These are phyloP conservation scores for Metarhizium guizhouense DNA, from an alignment of 2,329 filamentous ascomycete species.

Conservation along the genomic window DNA sequence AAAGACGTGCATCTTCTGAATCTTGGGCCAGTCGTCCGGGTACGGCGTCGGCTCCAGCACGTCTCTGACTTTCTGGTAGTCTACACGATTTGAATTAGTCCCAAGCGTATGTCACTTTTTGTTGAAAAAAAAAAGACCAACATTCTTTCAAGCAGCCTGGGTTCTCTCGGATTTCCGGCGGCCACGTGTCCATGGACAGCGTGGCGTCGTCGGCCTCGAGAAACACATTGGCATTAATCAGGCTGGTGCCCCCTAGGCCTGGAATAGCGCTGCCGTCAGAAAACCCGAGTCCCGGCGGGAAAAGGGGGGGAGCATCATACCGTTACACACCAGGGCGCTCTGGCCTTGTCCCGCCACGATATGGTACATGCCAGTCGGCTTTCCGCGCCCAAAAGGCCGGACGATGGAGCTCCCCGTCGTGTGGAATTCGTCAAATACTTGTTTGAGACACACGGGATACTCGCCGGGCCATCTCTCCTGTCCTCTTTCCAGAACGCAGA, in stretches of 20 bases:
- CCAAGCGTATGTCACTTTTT: too few species aligned
- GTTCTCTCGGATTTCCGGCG: constrained; percentile 40
- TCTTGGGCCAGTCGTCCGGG: constrained; percentile 45
- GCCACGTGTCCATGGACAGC: constrained; percentile 47
- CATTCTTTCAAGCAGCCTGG: constrained; percentile 36
- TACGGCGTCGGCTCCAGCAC: constrained; percentile 53
- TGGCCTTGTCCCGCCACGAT: constrained; percentile 54
- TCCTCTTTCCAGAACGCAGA: constrained; percentile 57
- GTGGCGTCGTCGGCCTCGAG: constrained; percentile 48
- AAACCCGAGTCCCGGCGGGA: not conserved
- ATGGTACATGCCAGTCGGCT: constrained; percentile 55
- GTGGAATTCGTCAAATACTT: constrained; percentile 44
- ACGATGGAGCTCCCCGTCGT: constrained; percentile 39
- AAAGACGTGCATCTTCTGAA: constrained; percentile 50
- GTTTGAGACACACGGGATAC: constrained; percentile 41
- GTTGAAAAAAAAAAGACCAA: constrained; percentile 25
- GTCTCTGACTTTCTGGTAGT: constrained; percentile 45
- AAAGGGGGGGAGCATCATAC: not conserved
- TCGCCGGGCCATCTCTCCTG: constrained; percentile 59
- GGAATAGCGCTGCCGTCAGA: constrained; percentile 1
- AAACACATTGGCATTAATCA: constrained; percentile 62
- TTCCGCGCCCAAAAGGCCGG: constrained; percentile 31
- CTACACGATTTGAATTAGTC: constrained; percentile 19
- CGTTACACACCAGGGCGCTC: constrained; percentile 52
- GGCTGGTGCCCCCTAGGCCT: constrained; percentile 53